Evolutionary conservation across 495 filamentous ascomycete genomes (phyloP).

Genomic region (Podospora pseudocomata): DNA sequence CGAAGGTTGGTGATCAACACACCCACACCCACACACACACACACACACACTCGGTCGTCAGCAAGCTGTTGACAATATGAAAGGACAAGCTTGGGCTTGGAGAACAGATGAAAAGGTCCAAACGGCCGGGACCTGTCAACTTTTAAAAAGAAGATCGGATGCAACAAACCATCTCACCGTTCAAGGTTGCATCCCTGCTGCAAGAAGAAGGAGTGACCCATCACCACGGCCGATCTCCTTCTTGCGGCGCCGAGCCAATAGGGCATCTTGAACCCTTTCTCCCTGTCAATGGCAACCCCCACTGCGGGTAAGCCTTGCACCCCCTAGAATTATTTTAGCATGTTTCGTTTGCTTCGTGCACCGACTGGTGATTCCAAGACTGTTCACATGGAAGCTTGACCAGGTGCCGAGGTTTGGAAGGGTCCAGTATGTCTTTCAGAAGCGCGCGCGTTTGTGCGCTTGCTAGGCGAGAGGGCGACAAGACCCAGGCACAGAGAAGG

Average conservation of each 20-base stretch:
- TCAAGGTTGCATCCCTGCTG: conserved; percentile 4
- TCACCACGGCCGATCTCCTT: conserved; percentile 2
- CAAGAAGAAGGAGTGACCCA: conserved; percentile 5
- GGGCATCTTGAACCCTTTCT: no score
- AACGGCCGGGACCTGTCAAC: not conserved
- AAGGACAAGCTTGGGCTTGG: not conserved
- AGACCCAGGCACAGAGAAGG: no score
- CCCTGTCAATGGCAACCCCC: not conserved
- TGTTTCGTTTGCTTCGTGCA: conserved; percentile 10
- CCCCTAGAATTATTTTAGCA: conserved; percentile 8
- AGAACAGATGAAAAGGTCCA: conserved; percentile 9
- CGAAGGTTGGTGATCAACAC: conserved; percentile 16
- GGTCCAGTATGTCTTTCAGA: not conserved
- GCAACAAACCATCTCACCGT: conserved; percentile 5
- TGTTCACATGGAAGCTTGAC: not conserved
- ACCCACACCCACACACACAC: conserved; percentile 11
- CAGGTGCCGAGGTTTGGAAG: not conserved
- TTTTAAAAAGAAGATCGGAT: conserved; percentile 5
- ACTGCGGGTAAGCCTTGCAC: not conserved
- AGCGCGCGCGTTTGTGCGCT: not conserved
- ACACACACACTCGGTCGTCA: conserved; percentile 13
- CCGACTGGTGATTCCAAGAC: no score
- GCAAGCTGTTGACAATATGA: conserved; percentile 1
- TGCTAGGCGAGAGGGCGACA: not conserved
- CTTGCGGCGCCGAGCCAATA: not conserved